phyloP scores from a whole-genome alignment of 495 filamentous ascomycete species.

The Glutinoglossum americanum region DNA sequence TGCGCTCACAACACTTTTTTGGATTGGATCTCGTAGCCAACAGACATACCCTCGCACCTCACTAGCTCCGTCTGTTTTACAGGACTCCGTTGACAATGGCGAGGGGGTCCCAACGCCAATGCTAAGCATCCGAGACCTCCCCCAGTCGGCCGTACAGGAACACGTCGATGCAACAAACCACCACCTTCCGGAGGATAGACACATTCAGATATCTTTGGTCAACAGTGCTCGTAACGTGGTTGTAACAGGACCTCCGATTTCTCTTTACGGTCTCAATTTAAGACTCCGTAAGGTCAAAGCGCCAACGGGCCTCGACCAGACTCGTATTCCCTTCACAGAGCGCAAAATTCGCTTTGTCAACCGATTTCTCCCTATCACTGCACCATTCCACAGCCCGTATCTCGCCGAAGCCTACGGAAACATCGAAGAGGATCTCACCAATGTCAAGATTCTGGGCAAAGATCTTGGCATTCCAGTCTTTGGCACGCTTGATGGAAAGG shows the following conservation, averaged over 20 bases:
- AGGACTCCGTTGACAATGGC: conserved; percentile 82
- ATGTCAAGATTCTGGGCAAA: conserved; percentile 45
- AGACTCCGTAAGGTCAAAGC: conserved; percentile 91
- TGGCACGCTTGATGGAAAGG: conserved; percentile 67
- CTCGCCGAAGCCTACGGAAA: conserved; percentile 55
- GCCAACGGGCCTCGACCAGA: conserved; percentile 88
- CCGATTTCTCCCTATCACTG: conserved; percentile 90
- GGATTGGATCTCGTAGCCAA: conserved; percentile 96
- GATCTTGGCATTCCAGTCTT: conserved; percentile 64
- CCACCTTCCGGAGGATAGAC: conserved; percentile 75
- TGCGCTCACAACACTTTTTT: conserved; percentile 88
- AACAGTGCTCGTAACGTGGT: conserved; percentile 96
- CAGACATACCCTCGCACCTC: conserved; percentile 92
- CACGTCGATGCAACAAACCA: conserved; percentile 93
- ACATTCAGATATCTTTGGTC: conserved; percentile 84
- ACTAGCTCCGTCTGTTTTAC: conserved; percentile 72
- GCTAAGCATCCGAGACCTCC: conserved; percentile 88
- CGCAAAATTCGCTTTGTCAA: conserved; percentile 93
- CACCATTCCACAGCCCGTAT: conserved; percentile 94
- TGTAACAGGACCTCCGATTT: conserved; percentile 87
- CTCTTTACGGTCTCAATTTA: conserved; percentile 85
- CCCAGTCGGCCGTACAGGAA: conserved; percentile 63
- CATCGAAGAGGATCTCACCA: conserved; percentile 69
- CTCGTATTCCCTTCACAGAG: conserved; percentile 79
- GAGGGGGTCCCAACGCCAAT: conserved; percentile 91